Evolutionary conservation across 768 basidiomycete genomes (phyloP).

Genomic region (Suillus ampliporus): DNA sequence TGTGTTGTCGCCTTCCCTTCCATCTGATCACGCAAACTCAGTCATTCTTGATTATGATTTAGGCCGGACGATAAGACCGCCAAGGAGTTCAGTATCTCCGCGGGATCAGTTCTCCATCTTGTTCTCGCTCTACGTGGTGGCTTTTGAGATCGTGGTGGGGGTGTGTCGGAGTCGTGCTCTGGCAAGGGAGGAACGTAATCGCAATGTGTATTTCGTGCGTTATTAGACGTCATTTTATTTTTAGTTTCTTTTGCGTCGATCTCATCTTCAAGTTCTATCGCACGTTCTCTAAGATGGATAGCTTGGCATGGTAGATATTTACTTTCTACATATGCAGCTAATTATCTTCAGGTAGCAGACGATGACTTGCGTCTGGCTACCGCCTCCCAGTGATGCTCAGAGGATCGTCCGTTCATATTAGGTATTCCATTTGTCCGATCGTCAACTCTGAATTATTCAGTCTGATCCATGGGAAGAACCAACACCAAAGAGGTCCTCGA

Average conservation of each 20-base stretch:
- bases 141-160: constrained; percentile 41
- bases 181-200: constrained; percentile 12
- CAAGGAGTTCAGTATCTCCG: constrained; percentile 78
- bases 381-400: too few relatives aligned
- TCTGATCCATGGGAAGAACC: too few relatives aligned
- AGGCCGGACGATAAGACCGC: constrained; percentile 94
- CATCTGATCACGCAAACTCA: background rate
- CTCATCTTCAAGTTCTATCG: background rate
- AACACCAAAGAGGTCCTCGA: too few relatives aligned
- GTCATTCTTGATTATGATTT: constrained; percentile 8
- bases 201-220: constrained; percentile 18
- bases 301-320: background rate
- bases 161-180: background rate
- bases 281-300: background rate
- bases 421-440: too few relatives aligned
- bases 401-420: too few relatives aligned
- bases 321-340: background rate
- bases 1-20: constrained; percentile 43
- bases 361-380: too few relatives aligned
- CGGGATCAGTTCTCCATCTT: constrained; percentile 90
- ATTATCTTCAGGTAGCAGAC: background rate
- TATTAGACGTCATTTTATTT: constrained; percentile 23
- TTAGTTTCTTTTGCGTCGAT: background rate
- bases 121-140: constrained; percentile 96
- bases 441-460: too few relatives aligned